Base-by-base conservation (phyloP, 257 asterid species). In the Ligustrum vulgare region DNA sequence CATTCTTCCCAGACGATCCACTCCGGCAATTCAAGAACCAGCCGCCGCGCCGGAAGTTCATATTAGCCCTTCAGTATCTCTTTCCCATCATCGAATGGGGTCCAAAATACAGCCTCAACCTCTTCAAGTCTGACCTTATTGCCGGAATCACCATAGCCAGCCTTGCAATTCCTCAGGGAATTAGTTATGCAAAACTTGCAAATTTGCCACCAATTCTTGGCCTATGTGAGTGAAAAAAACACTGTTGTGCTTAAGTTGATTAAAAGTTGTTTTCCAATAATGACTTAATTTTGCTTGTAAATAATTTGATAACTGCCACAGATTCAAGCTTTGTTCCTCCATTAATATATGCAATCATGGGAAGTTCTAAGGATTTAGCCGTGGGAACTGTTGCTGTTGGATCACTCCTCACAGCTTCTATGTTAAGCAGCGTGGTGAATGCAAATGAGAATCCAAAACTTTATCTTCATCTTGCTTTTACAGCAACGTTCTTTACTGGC, bases 141-240 rank as follows among this genome's bases (percentile, higher is more conserved):
- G 82, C 97, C 68, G 97, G 97, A 47, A 90, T 90, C 81, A 92
- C 97, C 86, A 90, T 92, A 33, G 97, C 97, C 7, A 90, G 96
- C 84, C 88, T 92, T 0, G 97, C 97, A 20, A 87, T 90, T 13
- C 97, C 97, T 35, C 97, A 93, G 81, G 98, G 98, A 77, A 93
- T 93, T 22, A 93, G 98, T 23, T 93, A 92, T 60, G 97, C 98
- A 1, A 91, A 89, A 84, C 96, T 92, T 0, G 98, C 97, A 6
- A 89, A 88, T 82, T 88, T 93, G 78, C 98, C 98, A 63, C 98
- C 98, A 8, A 86, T 93, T 28, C 88, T 93, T 35, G 98, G 98
- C 77, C 88, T 93, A 0, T 91, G 98, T 93, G 23, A 86, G 98
- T 78, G 5, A 18, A 18, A 49, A 16, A 22, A 15, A 16, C 18